phyloP scores from a whole-genome alignment of 2,329 filamentous ascomycete species.

The Colletotrichum ledebouriae region DNA sequence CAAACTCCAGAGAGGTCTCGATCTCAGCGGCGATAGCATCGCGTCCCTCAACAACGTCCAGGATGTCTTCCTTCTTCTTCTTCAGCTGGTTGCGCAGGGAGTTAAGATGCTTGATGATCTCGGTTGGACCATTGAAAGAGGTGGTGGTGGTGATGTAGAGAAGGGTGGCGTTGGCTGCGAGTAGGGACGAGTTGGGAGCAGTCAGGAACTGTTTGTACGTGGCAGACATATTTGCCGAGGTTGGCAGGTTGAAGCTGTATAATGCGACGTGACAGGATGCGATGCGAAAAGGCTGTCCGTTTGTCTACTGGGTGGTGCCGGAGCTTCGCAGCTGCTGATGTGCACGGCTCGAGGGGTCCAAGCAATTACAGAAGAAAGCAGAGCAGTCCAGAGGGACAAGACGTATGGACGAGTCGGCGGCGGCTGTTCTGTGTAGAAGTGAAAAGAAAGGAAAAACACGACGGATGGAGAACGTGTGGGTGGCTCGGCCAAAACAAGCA shows the following conservation, averaged over 20 bases:
- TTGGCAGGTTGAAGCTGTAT: neutral
- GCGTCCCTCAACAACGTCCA: constrained; percentile 79
- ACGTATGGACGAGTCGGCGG: constrained; percentile 20
- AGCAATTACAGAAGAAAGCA: constrained; percentile 33
- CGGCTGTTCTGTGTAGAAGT: constrained; percentile 17
- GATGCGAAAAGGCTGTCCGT: constrained; percentile 1
- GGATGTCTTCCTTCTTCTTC: constrained; percentile 84
- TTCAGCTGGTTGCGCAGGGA: constrained; percentile 80
- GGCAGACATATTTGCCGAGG: constrained; percentile 54
- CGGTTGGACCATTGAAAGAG: constrained; percentile 75
- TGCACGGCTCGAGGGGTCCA: constrained; percentile 34
- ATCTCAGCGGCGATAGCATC: constrained; percentile 81
- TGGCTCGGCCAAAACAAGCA: constrained; percentile 39
- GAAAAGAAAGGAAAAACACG: constrained; percentile 31
- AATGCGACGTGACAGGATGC: constrained; percentile 36
- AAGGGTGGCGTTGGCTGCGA: constrained; percentile 76
- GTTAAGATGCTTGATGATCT: constrained; percentile 86
- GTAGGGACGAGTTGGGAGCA: constrained; percentile 72
- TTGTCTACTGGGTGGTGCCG: constrained; percentile 26
- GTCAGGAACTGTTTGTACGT: constrained; percentile 81
- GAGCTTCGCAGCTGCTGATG: constrained; percentile 27
- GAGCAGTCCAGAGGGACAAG: constrained; percentile 31
- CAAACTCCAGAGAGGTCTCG: constrained; percentile 86
- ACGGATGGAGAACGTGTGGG: constrained; percentile 40
- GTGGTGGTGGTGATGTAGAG: constrained; percentile 94